Evolutionary conservation across 1,139 yeast genomes (phyloP).

Genomic region (Magnusiomyces paraingens): DNA sequence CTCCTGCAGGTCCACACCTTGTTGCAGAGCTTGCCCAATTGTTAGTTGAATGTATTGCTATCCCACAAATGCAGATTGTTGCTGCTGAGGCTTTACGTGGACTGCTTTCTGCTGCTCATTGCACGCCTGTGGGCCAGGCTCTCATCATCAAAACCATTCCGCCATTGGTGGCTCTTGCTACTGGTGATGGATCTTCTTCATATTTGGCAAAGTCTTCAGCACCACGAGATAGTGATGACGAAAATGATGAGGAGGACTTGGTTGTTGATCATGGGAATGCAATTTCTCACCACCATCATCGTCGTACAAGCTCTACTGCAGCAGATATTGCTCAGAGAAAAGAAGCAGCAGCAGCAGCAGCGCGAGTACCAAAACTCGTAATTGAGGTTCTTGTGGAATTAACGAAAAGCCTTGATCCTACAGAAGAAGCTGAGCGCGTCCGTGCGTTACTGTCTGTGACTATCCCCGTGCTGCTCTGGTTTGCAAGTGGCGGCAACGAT

Average conservation of each 20-base stretch:
- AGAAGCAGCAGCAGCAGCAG: neutral
- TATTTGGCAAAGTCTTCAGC: neutral
- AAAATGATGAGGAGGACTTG: constrained; percentile 11
- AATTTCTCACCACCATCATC: constrained; percentile 11
- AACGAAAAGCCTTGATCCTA: constrained; percentile 32
- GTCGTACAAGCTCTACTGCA: constrained; percentile 4
- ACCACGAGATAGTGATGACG: constrained; percentile 19
- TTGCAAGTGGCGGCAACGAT: constrained; percentile 20
- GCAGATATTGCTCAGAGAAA: neutral
- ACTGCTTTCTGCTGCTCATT: constrained; percentile 42
- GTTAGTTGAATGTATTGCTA: constrained; percentile 34
- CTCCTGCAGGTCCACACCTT: constrained; percentile 28
- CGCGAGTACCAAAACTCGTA: constrained; percentile 34
- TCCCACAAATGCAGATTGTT: constrained; percentile 38
- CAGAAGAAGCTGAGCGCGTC: constrained; percentile 27
- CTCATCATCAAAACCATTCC: constrained; percentile 38
- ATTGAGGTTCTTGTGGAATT: constrained; percentile 52
- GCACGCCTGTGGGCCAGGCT: constrained; percentile 26
- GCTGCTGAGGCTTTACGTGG: constrained; percentile 55
- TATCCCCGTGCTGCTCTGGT: constrained; percentile 47
- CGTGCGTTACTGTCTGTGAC: constrained; percentile 35
- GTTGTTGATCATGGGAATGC: constrained; percentile 5
- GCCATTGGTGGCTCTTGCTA: constrained; percentile 30
- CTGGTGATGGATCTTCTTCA: constrained; percentile 17
- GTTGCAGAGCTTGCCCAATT: constrained; percentile 35